Base-by-base conservation (phyloP, 192 early-diverging fungal genomes). In the Rhizophagus sp. region DNA sequence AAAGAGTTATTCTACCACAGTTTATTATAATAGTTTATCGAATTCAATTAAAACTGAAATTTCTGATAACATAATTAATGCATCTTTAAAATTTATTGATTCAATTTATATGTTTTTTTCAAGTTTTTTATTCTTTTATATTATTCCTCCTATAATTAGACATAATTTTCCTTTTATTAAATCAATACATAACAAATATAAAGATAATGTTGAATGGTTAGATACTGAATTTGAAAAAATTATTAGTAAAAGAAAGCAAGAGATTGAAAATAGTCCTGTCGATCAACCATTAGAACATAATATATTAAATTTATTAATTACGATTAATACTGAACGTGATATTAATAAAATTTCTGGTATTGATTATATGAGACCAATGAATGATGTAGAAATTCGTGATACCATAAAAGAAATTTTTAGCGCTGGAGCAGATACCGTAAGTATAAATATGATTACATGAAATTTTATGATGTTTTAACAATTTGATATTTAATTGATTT, bases 381-480 rank as follows among this genome's bases (percentile, higher is more conserved):
- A 34, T 34, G 44, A 69, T 15, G 25, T 24, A 12, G 76, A 78
- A 34, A 68, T 78, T 33, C 13, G 5, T 5, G 3, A 15, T 6
- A 68, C 24, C 2, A 19, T 78, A 19, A 24, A 36, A 15, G 76
- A 78, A 49, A 47, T 68, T 17, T 67, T 78, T 41, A 6, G 9
- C 67, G 76, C 22, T 34, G 76, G 76, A 13, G 30, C 50, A 10
- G 76, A 52, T 19, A 78, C 76, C 3, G 74, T 75, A 75, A 73
- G 71, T 73, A 73, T 27, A 47, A 12, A 12, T 47, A 47, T 36
- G 34, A 2, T 2, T 36, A 36, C 34, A 36, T 36, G 34, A 36
- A 36, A 36, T 2, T 36, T 36, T 36, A 36, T 36, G 34, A 36
- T 36, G 34, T 36, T 36, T 36, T 36, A 36, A 36, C 4, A 0